A percentile compares a stretch with the other conserved stretches of the same genome.
phyloP scores from a whole-genome alignment of 805 yeast genomes.

The Starmerella kuoi region DNA sequence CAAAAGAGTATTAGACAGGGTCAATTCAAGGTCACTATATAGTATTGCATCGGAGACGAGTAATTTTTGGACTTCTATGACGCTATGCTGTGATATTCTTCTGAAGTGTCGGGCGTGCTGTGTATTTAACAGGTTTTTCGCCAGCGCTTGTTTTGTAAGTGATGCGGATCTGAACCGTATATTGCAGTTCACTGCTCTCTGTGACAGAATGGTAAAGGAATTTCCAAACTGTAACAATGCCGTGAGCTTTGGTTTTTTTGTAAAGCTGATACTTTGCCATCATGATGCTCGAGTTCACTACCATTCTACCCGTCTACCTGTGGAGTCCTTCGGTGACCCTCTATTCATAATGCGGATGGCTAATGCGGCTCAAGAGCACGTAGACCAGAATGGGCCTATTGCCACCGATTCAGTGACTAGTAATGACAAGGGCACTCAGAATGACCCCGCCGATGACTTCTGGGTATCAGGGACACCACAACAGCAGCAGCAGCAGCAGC shows the following conservation, averaged over 20 bases:
- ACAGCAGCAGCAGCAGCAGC: slow-evolving; percentile 4
- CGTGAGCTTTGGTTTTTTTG: slow-evolving; percentile 24
- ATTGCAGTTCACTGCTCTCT: slow-evolving; percentile 15
- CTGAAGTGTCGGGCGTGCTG: slow-evolving; percentile 27
- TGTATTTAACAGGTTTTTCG: slow-evolving; percentile 23
- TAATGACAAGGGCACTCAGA: background rate
- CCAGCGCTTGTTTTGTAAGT: slow-evolving; percentile 22
- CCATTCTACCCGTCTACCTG: slow-evolving; percentile 7
- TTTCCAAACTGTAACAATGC: slow-evolving; percentile 27
- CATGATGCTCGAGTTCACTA: slow-evolving; percentile 25
- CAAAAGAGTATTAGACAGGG: slow-evolving; percentile 19
- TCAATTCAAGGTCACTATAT: slow-evolving; percentile 26
- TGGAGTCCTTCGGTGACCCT: slow-evolving; percentile 14
- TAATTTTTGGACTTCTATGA: slow-evolving; percentile 24
- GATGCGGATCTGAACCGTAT: slow-evolving; percentile 20
- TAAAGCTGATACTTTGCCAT: slow-evolving; percentile 27
- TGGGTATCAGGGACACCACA: background rate
- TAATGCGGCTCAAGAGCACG: background rate
- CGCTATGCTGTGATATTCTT: slow-evolving; percentile 25
- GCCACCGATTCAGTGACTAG: background rate
- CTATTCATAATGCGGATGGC: slow-evolving; percentile 5
- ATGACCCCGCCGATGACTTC: background rate
- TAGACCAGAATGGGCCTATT: background rate
- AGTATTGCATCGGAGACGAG: slow-evolving; percentile 44
- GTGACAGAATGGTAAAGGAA: slow-evolving; percentile 20